Percentiles rank a stretch among this genome's conserved stretches.
Conservation (phyloP, 306 rosid species). For the Acmispon strigosus region DNA sequence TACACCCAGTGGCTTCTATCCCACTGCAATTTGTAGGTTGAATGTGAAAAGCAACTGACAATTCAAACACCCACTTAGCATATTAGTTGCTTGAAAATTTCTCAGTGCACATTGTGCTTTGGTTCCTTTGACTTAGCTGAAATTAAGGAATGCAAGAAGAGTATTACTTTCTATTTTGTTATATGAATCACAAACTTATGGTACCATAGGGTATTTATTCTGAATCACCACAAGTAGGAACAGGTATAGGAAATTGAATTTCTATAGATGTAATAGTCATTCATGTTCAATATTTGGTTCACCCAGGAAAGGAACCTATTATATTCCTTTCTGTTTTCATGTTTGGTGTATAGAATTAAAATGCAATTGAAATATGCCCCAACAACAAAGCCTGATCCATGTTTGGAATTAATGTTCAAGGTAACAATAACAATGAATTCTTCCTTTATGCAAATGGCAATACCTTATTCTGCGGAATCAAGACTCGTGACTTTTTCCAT, state of each 20-base stretch:
- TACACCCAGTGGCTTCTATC: too few species aligned
- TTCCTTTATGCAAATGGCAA: neutral
- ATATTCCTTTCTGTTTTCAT: neutral
- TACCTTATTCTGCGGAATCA: neutral
- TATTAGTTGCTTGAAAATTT: neutral
- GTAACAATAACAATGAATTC: neutral
- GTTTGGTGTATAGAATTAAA: neutral
- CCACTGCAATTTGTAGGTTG: too few species aligned
- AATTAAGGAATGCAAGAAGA: neutral
- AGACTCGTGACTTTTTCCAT: neutral
- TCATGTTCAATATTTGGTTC: neutral
- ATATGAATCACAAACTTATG: neutral
- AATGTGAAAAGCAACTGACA: too few species aligned
- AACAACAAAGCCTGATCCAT: neutral
- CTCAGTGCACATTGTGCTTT: neutral
- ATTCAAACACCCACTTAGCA: neutral
- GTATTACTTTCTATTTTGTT: neutral
- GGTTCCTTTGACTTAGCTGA: neutral
- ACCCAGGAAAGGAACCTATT: neutral
- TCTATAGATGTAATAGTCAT: neutral
- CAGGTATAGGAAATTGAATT: neutral
- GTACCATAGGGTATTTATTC: neutral
- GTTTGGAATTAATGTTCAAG: neutral
- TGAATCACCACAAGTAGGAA: neutral
- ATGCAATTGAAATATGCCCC: neutral